Evolutionary conservation across 202 grass and related monocot genomes (phyloP).

Genomic region (Schoenoplectus tabernaemontani): DNA sequence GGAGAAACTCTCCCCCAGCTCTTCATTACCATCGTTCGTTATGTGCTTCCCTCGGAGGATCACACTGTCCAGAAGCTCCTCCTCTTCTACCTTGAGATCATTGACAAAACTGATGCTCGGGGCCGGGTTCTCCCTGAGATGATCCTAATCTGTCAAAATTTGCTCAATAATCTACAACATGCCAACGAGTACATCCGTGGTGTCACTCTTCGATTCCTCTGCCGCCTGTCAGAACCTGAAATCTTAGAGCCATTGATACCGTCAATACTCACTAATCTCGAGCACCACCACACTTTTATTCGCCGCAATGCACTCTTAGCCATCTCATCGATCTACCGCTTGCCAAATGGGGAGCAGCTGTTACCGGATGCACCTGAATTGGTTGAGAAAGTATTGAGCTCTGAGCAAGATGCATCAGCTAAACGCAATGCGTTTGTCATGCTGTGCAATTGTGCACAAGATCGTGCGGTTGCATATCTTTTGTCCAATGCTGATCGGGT

Average conservation of each 20-base stretch:
- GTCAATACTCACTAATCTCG: constrained; percentile 57
- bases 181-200: constrained; percentile 80
- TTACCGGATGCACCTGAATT: constrained; percentile 64
- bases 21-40: constrained; percentile 72
- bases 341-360: constrained; percentile 56
- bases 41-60: constrained; percentile 63
- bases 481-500: constrained; percentile 44
- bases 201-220: constrained; percentile 55
- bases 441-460: constrained; percentile 40
- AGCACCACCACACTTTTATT: constrained; percentile 63
- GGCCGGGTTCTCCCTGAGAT: constrained; percentile 57
- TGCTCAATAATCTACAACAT: constrained; percentile 68
- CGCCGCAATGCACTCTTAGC: constrained; percentile 54
- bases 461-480: constrained; percentile 44
- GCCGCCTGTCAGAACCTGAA: constrained; percentile 47
- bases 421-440: constrained; percentile 60
- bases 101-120: constrained; percentile 47
- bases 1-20: constrained; percentile 51
- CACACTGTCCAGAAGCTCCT: constrained; percentile 73
- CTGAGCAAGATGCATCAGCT: constrained; percentile 56
- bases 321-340: constrained; percentile 39
- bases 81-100: constrained; percentile 63
- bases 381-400: constrained; percentile 41
- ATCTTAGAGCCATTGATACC: constrained; percentile 66
- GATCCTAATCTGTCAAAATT: constrained; percentile 91